Evolutionary conservation across 306 rosid genomes (phyloP), one percentile per base, ranked within the genome.

Genomic region (Gynostemma pentaphyllum): DNA sequence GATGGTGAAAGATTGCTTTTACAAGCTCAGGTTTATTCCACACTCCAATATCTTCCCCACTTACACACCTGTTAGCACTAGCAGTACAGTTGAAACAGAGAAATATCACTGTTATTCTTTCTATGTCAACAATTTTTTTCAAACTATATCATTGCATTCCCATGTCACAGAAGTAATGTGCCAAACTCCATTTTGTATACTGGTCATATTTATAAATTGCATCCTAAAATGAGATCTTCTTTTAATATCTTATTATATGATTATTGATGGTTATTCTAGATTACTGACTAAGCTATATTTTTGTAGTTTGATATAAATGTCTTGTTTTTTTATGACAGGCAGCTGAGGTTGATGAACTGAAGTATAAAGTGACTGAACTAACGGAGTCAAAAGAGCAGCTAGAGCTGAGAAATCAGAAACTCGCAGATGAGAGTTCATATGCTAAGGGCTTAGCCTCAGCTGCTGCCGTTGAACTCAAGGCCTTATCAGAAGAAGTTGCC

Each of bases 401-500:
- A 13, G 97, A 88, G 73, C 63, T 75, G 40, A 73, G 75, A 74
- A 94, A 94, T 82, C 90, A 81, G 79, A 88, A 88, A 70, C 80
- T 94, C 52, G 95, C 92, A 68, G 99, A 94, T 68, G 99, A 94
- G 77, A 81, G 95, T 77, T 74, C 94, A 55, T 94, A 88, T 78
- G 99, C 99, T 54, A 94, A 94, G 74, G 97, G 95, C 68, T 76
- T 94, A 54, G 99, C 99, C 54, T 94, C 99, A 34, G 99, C 99
- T 64, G 99, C 99, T n/a, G 99, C 97, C 5, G 97, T 88, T 62
- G 99, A 94, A 79, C 95, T 94, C 47, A 94, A 94, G 80, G 97
- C 96, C 66, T 72, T 94, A 50, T 82, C 99, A 19, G 99, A 88
- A 81, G 99, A 94, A 81, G 95, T 94, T 59, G 74, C 99, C 59